Conservation (phyloP, 495 filamentous ascomycete species). For the Pseudomonodictys pantanalensis region DNA sequence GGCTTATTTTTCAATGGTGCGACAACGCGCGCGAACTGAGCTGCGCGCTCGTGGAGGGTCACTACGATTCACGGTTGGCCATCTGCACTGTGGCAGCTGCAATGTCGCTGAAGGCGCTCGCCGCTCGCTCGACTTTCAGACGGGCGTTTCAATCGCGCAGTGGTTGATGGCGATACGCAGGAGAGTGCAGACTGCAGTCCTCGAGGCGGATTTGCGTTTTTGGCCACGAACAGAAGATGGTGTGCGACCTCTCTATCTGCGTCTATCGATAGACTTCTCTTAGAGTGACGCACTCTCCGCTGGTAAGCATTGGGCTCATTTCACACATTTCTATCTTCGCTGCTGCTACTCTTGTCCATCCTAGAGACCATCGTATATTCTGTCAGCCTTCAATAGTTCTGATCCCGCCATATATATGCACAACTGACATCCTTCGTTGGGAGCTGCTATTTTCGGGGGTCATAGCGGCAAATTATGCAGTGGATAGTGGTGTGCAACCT, state of each 20-base stretch:
- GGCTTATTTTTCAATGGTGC: slow-evolving; percentile 17
- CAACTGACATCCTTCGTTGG: neutral
- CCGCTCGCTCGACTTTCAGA: neutral
- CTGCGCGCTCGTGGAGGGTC: slow-evolving; percentile 20
- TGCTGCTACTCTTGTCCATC: slow-evolving; percentile 13
- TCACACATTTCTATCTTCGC: slow-evolving; percentile 14
- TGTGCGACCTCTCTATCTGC: neutral
- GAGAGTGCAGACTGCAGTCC: slow-evolving; percentile 3
- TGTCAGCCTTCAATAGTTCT: slow-evolving; percentile 24
- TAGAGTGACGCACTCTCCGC: too few relatives aligned
- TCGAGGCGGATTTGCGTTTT: slow-evolving; percentile 15
- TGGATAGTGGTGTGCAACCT: too few relatives aligned
- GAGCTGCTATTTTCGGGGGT: slow-evolving; percentile 28
- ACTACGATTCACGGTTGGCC: slow-evolving; percentile 12
- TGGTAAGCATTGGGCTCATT: slow-evolving; percentile 11
- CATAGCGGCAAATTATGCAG: slow-evolving; percentile 27
- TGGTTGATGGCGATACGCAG: neutral
- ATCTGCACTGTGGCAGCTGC: neutral
- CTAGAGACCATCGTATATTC: slow-evolving; percentile 6
- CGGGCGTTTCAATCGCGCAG: slow-evolving; percentile 2
- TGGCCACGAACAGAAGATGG: slow-evolving; percentile 5
- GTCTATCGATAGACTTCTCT: slow-evolving; percentile 21
- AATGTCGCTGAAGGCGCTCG: neutral
- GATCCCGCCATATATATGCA: slow-evolving; percentile 24
- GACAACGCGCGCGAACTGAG: slow-evolving; percentile 16